Evolutionary conservation across 345 rosid genomes (phyloP), one percentile per base, ranked within the genome.

Genomic region (Theobroma cacao): DNA sequence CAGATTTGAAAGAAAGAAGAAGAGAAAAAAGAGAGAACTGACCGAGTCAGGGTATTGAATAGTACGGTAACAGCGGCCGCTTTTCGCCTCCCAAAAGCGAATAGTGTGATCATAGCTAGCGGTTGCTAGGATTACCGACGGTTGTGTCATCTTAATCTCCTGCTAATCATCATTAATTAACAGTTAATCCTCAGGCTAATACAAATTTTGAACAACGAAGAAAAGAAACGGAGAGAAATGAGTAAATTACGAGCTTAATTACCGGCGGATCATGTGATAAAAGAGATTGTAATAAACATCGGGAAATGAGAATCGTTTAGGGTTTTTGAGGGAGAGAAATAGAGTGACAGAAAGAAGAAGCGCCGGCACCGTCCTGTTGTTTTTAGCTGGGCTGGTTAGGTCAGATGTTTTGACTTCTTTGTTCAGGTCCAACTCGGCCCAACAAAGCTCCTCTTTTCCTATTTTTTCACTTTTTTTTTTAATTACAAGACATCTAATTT

Each of bases 61-160:
- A 20, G 97, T 92, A 28, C 95, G 94, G 83, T 94, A 92, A 85
- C 98, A 96, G 26, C 97, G 95, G 41, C 97, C 97, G 52, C 97
- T 92, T 78, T 92, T 91, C 14, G 98, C 98, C 85, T 96, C 98
- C 98, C 98, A 92, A 80, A 94, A 96, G 75, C 89, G 89, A 74
- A 96, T 94, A 17, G 93, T 90, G 62, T 91, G 97, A 85, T 94
- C 99, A 79, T 94, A 96, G 87, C 98, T 91, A 71, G 98, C 98
- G 7, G 98, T 92, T 45, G 97, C 98, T 34, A 94, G 97, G 75
- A 96, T 87, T 78, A 94, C 98, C 24, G 90, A 88, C 18, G 97
- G 97, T 82, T 90, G 99, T 47, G 91, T 85, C 97, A 95, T 92
- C 75, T 75, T 62, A 69, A 73, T 76, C 72, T 71, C 77, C 77